phyloP scores from a whole-genome alignment of 2,329 filamentous ascomycete genomes.

The Colletotrichum filicis region DNA sequence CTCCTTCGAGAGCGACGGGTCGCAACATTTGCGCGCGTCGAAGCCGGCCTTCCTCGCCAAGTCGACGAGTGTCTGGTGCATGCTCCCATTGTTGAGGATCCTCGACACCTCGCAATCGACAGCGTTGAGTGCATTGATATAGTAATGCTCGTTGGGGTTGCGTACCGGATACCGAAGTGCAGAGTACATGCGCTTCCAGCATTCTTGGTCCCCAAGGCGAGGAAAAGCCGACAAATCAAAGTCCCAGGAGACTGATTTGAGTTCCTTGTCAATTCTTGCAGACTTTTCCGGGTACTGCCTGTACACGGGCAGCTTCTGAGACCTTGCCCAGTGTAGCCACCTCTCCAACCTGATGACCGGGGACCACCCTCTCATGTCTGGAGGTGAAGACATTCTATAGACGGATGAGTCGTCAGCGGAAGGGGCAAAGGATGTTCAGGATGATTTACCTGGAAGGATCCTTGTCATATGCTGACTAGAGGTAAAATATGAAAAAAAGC shows the following conservation, averaged over 20 bases:
- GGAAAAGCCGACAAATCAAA: background rate
- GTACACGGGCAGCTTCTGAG: background rate
- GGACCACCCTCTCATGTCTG: background rate
- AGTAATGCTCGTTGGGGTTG: no score
- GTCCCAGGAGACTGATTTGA: background rate
- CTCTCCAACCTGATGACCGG: no score
- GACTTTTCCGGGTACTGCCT: no score
- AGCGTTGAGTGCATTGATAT: background rate
- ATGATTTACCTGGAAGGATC: background rate
- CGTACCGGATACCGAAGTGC: no score
- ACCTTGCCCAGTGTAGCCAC: background rate
- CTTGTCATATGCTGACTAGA: background rate
- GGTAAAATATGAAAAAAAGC: no score
- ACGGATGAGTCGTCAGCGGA: background rate
- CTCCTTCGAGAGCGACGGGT: background rate
- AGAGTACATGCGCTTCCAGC: background rate
- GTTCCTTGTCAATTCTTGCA: background rate
- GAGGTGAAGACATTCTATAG: background rate
- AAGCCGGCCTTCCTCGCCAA: background rate
- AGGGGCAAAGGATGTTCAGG: background rate
- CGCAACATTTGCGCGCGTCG: background rate
- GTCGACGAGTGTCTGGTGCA: background rate
- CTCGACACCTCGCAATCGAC: constrained; percentile 15
- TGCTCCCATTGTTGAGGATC: background rate
- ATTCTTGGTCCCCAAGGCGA: background rate